These are phyloP conservation scores for Dissophora ornata DNA, from an alignment of 192 early-diverging fungal species.

Conservation along the genomic window DNA sequence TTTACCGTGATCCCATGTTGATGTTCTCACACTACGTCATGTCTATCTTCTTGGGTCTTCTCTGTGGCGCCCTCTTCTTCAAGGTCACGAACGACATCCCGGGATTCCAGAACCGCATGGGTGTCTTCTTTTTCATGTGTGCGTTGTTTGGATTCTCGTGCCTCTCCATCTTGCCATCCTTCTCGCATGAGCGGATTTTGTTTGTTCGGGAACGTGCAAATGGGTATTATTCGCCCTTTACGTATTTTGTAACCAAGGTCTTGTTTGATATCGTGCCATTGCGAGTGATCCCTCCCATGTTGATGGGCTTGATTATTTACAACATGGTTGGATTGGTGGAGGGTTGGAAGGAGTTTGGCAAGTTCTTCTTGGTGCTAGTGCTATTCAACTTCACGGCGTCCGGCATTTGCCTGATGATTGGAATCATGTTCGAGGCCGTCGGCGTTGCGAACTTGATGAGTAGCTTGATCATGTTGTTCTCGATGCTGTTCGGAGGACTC, in stretches of 20 bases:
- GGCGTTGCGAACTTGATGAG: constrained; percentile 79
- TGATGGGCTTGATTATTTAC: constrained; percentile 83
- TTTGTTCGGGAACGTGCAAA: constrained; percentile 80
- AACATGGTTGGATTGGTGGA: constrained; percentile 83
- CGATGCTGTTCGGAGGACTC: constrained; percentile 91
- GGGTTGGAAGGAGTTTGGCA: constrained; percentile 66
- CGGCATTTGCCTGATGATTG: constrained; percentile 77
- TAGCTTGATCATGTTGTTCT: constrained; percentile 83
- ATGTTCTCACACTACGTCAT: constrained; percentile 80
- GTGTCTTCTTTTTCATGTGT: constrained; percentile 78
- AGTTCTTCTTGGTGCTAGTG: constrained; percentile 79
- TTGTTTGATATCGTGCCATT: constrained; percentile 81
- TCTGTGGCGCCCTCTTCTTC: constrained; percentile 71
- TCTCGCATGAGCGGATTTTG: constrained; percentile 69
- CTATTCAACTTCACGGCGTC: constrained; percentile 84
- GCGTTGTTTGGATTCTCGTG: constrained; percentile 78
- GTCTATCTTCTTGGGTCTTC: constrained; percentile 72
- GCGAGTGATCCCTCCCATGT: constrained; percentile 80
- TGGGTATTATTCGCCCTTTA: constrained; percentile 73
- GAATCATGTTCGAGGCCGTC: constrained; percentile 72
- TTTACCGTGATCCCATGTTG: constrained; percentile 83
- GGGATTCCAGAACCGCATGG: constrained; percentile 82
- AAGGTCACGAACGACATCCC: constrained; percentile 69
- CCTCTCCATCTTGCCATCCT: constrained; percentile 71
- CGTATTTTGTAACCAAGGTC: constrained; percentile 75